Evolutionary conservation across 1,284 basidiomycete species (phyloP).

Genomic region (Filobasidium uniguttulatum): DNA sequence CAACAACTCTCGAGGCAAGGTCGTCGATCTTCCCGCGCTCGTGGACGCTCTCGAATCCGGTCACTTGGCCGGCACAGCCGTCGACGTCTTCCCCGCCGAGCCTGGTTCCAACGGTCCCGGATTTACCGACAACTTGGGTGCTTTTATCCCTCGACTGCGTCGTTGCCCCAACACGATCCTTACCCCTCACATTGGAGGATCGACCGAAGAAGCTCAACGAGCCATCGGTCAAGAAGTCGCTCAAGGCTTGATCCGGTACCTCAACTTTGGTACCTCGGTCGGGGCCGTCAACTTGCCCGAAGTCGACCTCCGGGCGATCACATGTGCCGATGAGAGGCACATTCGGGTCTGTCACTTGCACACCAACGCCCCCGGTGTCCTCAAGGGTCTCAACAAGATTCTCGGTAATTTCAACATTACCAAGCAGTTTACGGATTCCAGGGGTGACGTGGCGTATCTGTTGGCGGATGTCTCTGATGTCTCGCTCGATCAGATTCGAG

Average conservation of each 20-base stretch:
- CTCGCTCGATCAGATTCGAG: conserved; percentile 62
- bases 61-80: conserved; percentile 81
- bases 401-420: conserved; percentile 94
- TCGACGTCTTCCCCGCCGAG: conserved; percentile 91
- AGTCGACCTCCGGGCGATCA: conserved; percentile 86
- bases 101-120: conserved; percentile 74
- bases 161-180: conserved; percentile 75
- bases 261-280: conserved; percentile 79
- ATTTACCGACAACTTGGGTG: conserved; percentile 72
- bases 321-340: conserved; percentile 59
- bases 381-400: conserved; percentile 83
- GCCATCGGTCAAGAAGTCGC: conserved; percentile 97
- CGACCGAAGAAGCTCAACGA: conserved; percentile 94
- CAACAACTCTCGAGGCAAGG: conserved; percentile 92
- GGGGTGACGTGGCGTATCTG: conserved; percentile 77
- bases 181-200: conserved; percentile 96
- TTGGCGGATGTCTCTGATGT: conserved; percentile 74
- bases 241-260: conserved; percentile 69
- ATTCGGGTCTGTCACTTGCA: conserved; percentile 94
- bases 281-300: conserved; percentile 99
- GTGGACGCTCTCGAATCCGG: conserved; percentile 65
- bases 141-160: conserved; percentile 63
- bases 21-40: conserved; percentile 88
- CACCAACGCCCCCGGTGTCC: conserved; percentile 92
- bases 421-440: conserved; percentile 95